Base-by-base conservation (phyloP, 495 filamentous ascomycete genomes). In the Chaetomium tenue region DNA sequence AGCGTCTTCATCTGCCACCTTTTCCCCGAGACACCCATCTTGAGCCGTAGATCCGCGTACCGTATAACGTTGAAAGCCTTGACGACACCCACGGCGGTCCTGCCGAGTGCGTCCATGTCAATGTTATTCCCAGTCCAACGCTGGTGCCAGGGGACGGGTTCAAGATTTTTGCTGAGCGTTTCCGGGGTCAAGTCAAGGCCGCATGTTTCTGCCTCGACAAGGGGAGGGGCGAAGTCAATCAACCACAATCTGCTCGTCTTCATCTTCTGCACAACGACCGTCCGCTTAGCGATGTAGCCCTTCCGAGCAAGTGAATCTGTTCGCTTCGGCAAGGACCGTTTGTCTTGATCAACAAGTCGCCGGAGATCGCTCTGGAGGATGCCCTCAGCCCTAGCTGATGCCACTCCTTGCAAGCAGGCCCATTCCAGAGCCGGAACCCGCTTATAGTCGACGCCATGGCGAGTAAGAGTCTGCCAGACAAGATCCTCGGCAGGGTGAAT, bases 241-340 rank as follows among this genome's bases (percentile, higher is more conserved):
- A 93, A 83, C 57, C 83, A 89, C 28, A 85, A 68, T 65, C 80
- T 82, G 73, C 89, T 93, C 0, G 92, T 94, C 57, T 86, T 85
- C 47, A 82, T 77, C 25, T 83, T 81, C 56, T 80, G 84, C 22
- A 86, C 81, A 37, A 91, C 80, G 6, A 93, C 81, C 0, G 84
- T 81, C 42, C 85, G 83, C 75, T 97, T 97, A 44, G 87, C 87
- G 53, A 97, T 91, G 73, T 96, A 95, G 11, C 93, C 93, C 70
- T 89, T 90, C 61, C 81, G 79, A 23, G 84, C 84, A 22, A 97
- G 82, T 2, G 81, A 76, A 66, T 92, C 88, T 1, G 93, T 97
- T 47, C 93, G 82, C 56, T 86, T 86, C 15, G 93, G 91, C 7
- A 96, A 84, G 2, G 93, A 97, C 50, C 91, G 84, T 71, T 95